phyloP scores from a whole-genome alignment of 495 filamentous ascomycete genomes.

The Penicillium bovifimosum region DNA sequence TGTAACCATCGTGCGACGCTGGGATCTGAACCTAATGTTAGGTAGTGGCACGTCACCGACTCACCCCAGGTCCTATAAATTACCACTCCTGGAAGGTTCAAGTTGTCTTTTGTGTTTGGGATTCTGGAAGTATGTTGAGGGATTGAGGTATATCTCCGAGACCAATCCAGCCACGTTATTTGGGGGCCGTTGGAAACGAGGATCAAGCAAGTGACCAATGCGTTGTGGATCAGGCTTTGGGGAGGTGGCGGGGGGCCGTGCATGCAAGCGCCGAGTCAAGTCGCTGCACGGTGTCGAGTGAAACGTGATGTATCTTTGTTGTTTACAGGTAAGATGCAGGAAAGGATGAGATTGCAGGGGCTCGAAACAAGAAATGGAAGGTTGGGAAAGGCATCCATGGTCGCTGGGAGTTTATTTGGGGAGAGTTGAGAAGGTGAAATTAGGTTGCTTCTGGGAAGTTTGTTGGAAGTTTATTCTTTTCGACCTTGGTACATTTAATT shows the following conservation, averaged over 20 bases:
- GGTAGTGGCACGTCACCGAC: slow-evolving; percentile 1
- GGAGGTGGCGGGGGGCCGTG: neutral
- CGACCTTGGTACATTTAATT: too few species aligned
- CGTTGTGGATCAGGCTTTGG: neutral
- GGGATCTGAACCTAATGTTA: slow-evolving; percentile 10
- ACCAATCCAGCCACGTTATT: slow-evolving; percentile 10
- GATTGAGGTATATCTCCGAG: slow-evolving; percentile 4
- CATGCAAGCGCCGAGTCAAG: neutral
- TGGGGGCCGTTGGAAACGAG: slow-evolving; percentile 7
- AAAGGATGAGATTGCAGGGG: neutral
- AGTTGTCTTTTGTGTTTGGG: too few species aligned
- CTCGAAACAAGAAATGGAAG: too few species aligned
- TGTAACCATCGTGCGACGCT: slow-evolving; percentile 16
- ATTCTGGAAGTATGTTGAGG: too few species aligned
- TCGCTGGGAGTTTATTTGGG: too few species aligned
- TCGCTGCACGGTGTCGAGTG: neutral
- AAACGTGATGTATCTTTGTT: slow-evolving; percentile 2
- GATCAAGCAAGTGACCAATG: slow-evolving; percentile 6
- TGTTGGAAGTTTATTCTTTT: too few species aligned
- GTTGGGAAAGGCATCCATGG: too few species aligned
- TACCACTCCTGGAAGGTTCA: too few species aligned
- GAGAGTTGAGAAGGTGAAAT: too few species aligned
- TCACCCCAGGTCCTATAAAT: too few species aligned
- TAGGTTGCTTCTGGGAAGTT: too few species aligned
- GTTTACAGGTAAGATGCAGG: neutral